Evolutionary conservation across 106 monocot genomes (phyloP), one percentile per base, ranked within the genome.

Genomic region (Dendrobium chrysotoxum): DNA sequence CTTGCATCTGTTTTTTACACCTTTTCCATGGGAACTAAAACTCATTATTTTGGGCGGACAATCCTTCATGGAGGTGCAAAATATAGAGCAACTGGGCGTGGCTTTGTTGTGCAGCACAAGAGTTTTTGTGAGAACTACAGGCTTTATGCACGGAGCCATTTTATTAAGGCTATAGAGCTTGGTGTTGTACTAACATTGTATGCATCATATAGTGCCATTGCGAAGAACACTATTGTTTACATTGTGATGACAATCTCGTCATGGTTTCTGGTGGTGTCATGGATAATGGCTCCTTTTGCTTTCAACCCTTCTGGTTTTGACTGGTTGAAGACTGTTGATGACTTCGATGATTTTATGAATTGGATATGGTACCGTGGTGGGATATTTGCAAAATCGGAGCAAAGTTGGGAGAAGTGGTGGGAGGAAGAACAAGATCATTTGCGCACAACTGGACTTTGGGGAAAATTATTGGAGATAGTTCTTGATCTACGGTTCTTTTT

Each of bases 251-350:
- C 93, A 53, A 86, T 96, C 61, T 90, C 96, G 1, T 90, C 90
- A 44, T 96, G 96, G 96, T 96, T 96, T 81, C 80, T 96, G 55
- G 96, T 96, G 28, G 78, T 85, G 20, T 96, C 96, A 31, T 96
- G 96, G 96, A 83, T 94, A 67, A 86, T 96, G 84, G 87, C 93
- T 76, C 96, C 96, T 0, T 96, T 96, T 88, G 81, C 80, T 28
- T 96, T 96, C 74, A 96, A 96, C 68, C 96, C 96, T 38, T 92
- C 90, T 55, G 96, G 93, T 53, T 96, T 96, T 86, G 96, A 96
- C 77, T 96, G 96, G 96, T 80, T 96, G 83, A 96, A 94, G 78
- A 90, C 92, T 82, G 91, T 93, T 46, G 86, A 96, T 86, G 96
- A 96, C 75, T 93, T 96, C 76, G 88, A 90, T 75, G 93, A 96